Evolutionary conservation across 2,329 filamentous ascomycete genomes (phyloP), one percentile per base, ranked within the genome.

Genomic region (Talaromyces sp.): DNA sequence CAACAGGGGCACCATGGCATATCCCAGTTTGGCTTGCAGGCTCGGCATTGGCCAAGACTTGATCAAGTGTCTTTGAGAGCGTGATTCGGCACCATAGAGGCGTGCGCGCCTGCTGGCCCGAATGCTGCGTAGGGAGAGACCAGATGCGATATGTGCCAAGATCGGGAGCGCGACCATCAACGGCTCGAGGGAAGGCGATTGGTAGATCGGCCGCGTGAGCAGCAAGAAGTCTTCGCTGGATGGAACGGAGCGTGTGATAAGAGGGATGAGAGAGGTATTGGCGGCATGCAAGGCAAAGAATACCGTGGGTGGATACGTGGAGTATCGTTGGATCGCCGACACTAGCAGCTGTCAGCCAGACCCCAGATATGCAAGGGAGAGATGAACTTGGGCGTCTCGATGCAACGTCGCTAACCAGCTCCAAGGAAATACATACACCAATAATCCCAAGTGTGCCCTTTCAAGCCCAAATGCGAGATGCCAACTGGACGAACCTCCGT

Each of bases 131-230:
- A 97, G 79, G 0, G 85, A 86, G 6, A 97, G 72, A 39, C 93
- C 93, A 0, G 91, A 89, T 15, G 84, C 81, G 51, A 97, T 81
- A 73, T 98, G 93, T 2, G 88, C 84, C 62, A 87, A 73, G 25
- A 96, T 80, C 2, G 93, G 92, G 1, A 92, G 75, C 51, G 83
- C 86, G 63, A 98, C 85, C 64, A 98, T 82, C 22, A 96, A 78
- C 3, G 92, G 91, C 72, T 97, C 93, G 57, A 89, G 82, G 17
- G 91, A 79, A 1, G 88, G 83, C 1, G 91, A 93, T 75, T 97
- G 93, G 80, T 98, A 98, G 74, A 95, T 87, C 55, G 96, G 93
- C 64, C 93, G 87, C 30, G 92, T 93, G 74, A 96, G 90, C 65
- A 98, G 88, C 55, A 98, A 87, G 75, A 92, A 96, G 56, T 87